Conservation (phyloP, 1,284 basidiomycete genomes). For the Grifola frondosa region DNA sequence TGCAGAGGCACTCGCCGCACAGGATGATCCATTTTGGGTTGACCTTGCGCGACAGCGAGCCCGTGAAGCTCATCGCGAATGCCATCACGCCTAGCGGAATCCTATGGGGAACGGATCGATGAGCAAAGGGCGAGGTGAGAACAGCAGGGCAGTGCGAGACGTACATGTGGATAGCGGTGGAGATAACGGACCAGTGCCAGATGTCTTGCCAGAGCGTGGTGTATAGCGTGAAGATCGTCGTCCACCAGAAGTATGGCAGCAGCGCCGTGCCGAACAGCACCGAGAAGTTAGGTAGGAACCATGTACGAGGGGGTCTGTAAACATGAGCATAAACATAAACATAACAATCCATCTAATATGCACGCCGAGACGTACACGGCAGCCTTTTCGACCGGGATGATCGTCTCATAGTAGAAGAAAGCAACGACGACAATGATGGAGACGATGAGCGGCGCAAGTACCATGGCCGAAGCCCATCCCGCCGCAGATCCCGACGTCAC, state of each 20-base stretch:
- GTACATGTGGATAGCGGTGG: slow-evolving; percentile 39
- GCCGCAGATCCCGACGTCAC: slow-evolving; percentile 44
- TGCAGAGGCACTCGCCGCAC: slow-evolving; percentile 36
- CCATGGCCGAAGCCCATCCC: slow-evolving; percentile 43
- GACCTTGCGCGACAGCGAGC: slow-evolving; percentile 37
- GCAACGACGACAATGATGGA: slow-evolving; percentile 37
- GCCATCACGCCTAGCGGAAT: slow-evolving; percentile 42
- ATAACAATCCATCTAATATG: neutral
- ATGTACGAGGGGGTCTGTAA: slow-evolving; percentile 37
- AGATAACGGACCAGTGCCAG: slow-evolving; percentile 40
- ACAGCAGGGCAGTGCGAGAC: slow-evolving; percentile 8
- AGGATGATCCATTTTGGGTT: slow-evolving; percentile 47
- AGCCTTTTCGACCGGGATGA: slow-evolving; percentile 36
- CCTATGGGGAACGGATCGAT: slow-evolving; percentile 25
- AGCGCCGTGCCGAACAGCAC: slow-evolving; percentile 40
- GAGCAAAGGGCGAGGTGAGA: neutral
- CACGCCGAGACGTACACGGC: slow-evolving; percentile 36
- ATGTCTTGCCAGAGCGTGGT: slow-evolving; percentile 40
- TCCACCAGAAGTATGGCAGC: slow-evolving; percentile 45
- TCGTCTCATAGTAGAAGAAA: slow-evolving; percentile 45
- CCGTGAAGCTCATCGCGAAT: slow-evolving; percentile 38
- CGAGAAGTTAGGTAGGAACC: slow-evolving; percentile 43
- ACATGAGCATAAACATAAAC: neutral
- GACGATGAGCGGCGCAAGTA: slow-evolving; percentile 44
- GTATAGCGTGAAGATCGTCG: slow-evolving; percentile 36